Percentiles rank a stretch among this genome's conserved stretches.
Conservation (phyloP, 2,329 filamentous ascomycete genomes). For the Ophiocordyceps camponoti-leonardi region DNA sequence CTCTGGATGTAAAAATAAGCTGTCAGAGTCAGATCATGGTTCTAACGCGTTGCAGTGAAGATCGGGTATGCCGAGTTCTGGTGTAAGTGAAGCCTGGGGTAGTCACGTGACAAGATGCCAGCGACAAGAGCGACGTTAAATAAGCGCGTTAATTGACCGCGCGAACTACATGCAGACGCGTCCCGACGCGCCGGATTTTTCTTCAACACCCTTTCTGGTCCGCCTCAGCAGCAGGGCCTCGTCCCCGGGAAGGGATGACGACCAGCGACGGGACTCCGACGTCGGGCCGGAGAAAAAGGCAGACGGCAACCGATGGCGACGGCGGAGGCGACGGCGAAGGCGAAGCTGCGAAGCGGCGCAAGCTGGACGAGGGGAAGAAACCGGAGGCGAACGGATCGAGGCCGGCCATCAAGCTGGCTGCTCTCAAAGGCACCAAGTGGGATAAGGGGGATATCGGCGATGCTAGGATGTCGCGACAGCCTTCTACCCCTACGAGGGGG, state of each 20-base stretch:
- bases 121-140: not conserved
- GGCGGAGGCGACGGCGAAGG: conserved; percentile 8
- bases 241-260: no score
- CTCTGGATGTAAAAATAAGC: no score
- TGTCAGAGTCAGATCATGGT: no score
- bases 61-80: no score
- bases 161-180: not conserved
- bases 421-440: conserved; percentile 20
- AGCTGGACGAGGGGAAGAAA: conserved; percentile 12
- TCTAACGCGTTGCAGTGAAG: no score
- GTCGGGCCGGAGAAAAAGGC: conserved; percentile 2
- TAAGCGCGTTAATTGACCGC: not conserved
- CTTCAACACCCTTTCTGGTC: not conserved
- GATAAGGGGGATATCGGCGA: conserved; percentile 11
- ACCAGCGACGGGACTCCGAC: no score
- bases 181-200: not conserved
- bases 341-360: conserved; percentile 12
- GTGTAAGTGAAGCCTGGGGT: no score
- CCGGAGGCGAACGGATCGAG: not conserved
- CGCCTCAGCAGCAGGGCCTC: no score
- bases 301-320: conserved; percentile 9
- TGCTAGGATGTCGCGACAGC: conserved; percentile 2
- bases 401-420: conserved; percentile 18
- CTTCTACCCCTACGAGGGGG: conserved; percentile 6
- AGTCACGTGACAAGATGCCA: not conserved